Evolutionary conservation across 805 yeast species (phyloP), one percentile per base, ranked within the genome.

Genomic region (Candida succiphila): DNA sequence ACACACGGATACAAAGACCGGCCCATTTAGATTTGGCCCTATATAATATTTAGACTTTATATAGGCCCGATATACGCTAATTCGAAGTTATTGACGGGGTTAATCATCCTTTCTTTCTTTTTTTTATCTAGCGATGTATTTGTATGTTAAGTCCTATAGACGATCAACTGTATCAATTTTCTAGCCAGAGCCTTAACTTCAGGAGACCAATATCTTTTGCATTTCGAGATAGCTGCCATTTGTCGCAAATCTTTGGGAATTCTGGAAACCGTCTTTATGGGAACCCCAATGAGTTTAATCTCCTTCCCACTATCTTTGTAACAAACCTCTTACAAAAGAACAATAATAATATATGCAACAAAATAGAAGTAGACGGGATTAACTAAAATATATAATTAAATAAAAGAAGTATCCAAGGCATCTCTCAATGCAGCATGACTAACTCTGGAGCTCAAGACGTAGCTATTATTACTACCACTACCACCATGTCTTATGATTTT

Each of bases 271-370:
- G 66, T 53, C 39, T 78, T 74, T 10, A 69, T 65, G 1, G 98
- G 96, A 37, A 88, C 76, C 51, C 92, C 99, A 42, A 92, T 79
- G 27, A 92, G 68, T 50, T 70, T 88, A 12, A 92, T 73, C 55
- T 92, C 99, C 51, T 92, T 92, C 17, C 98, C 99, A 25, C 88
- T 82, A 55, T 92, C 97, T 43, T 75, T 75, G 57, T 65, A 92
- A 45, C 78, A 75, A 37, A 92, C 77, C 37, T 75, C 85, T 38
- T 78, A 10, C 15, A 29, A n/a, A n/a, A n/a, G n/a, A n/a, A n/a
- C n/a, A n/a, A n/a, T n/a, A n/a, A n/a, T n/a, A n/a, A n/a, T n/a
- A n/a, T 25, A 22, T 22, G 24, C 24, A 22, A 22, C 24, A 22
- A 22, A 22, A 22, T 22, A 22, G 12, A 22, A 8, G 12, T 22